A percentile compares a stretch with the other conserved stretches of the same genome.
Conservation (phyloP, 805 yeast genomes). For the Wickerhamiella cacticola region DNA sequence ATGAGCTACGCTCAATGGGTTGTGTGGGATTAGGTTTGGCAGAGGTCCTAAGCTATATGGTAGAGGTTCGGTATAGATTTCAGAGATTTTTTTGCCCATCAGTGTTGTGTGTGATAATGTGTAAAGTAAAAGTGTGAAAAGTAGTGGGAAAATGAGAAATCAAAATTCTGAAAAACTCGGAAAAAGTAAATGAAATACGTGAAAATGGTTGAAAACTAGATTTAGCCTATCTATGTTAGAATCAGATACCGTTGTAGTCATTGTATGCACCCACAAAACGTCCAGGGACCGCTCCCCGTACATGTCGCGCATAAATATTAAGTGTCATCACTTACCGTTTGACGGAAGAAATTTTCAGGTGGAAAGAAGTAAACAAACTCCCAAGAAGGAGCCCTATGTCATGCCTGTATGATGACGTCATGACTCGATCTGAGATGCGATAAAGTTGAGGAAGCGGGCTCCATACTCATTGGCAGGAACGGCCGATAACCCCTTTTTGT, state of each 20-base stretch:
- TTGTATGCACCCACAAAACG: slow-evolving; percentile 15
- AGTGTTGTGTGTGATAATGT: too few species aligned
- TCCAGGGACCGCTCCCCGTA: slow-evolving; percentile 27
- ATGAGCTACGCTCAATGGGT: slow-evolving; percentile 53
- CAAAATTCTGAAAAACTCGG: slow-evolving; percentile 2
- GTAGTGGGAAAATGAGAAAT: neutral
- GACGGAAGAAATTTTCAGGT: too few species aligned
- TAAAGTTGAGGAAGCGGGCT: slow-evolving; percentile 64
- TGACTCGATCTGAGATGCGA: slow-evolving; percentile 24
- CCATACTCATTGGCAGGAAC: slow-evolving; percentile 88
- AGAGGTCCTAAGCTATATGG: slow-evolving; percentile 42
- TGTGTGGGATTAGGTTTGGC: slow-evolving; percentile 48
- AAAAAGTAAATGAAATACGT: neutral
- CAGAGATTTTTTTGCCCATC: slow-evolving; percentile 20
- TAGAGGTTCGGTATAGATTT: slow-evolving; percentile 39
- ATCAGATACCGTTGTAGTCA: slow-evolving; percentile 98
- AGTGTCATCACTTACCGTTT: slow-evolving; percentile 24
- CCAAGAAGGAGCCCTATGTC: too few species aligned
- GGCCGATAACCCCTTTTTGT: slow-evolving; percentile 65
- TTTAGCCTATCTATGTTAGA: slow-evolving; percentile 21
- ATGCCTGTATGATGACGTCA: slow-evolving; percentile 1
- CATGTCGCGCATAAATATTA: slow-evolving; percentile 15
- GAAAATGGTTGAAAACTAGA: too few species aligned
- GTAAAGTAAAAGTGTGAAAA: too few species aligned
- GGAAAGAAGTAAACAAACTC: too few species aligned